Base-by-base conservation (phyloP, 2,329 filamentous ascomycete species). In the Botrytis aclada region DNA sequence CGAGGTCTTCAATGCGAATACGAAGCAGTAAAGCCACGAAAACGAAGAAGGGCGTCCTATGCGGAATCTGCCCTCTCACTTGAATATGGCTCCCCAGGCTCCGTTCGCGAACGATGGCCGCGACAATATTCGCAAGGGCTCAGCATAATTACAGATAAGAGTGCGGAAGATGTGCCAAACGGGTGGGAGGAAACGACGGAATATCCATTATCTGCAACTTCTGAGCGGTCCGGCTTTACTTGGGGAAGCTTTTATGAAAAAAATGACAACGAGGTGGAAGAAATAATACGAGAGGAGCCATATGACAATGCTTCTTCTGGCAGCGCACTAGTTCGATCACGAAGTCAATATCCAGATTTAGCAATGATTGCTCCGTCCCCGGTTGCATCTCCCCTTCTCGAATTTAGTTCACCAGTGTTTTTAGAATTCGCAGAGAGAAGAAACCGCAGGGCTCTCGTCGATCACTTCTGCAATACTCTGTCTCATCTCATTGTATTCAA, bases 401-500 rank as follows among this genome's bases (percentile, higher is more conserved):
- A 88, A 61, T 88, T 89, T 73, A 81, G 81, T 73, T 78, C 84
- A 9, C 88, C 88, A 0, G 81, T 81, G 2, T 90, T 88, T 76
- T 83, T 84, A 61, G 88, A 90, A 73, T 89, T 90, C 77, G 86
- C 87, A 4, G 83, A 84, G 16, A 85, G 84, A 25, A 84, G 83
- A 37, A 87, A 87, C 75, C 85, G 88, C 9, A 85, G 89, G 18
- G 85, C 84, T 5, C 81, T 90, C n/a, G 83, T 90, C 16, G 87
- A 88, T 74, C 88, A 90, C 80, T 90, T 90, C 77, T 88, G 87
- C 82, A 89, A 89, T 75, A 86, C 89, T 25, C 80, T 90, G n/a
- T 90, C 88, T 0, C 89, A 89, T 78, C 83, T 90, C n/a, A 89
- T 90, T 62, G 88, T 90, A n/a, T 88, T 90, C 75, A 84, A 88